Evolutionary conservation across 2,329 filamentous ascomycete species (phyloP).

Genomic region (Botrytis fabae): DNA sequence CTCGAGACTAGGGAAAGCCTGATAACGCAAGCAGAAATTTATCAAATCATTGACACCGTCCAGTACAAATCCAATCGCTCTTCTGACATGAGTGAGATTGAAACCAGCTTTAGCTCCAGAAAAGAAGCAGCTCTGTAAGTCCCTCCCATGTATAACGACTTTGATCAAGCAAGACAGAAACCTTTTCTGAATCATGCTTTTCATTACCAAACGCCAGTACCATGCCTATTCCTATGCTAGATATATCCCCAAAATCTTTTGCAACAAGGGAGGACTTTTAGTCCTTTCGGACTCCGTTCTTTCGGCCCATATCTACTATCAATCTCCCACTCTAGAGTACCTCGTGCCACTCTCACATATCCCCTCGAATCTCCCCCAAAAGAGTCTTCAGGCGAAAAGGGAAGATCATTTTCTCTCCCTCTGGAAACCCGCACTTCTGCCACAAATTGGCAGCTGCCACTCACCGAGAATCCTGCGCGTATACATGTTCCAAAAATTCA

Average conservation of each 20-base stretch:
- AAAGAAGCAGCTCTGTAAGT: background rate
- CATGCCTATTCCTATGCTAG: background rate
- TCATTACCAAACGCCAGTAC: too few species aligned
- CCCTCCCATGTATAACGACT: background rate
- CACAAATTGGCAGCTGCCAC: background rate
- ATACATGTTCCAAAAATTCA: background rate
- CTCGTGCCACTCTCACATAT: background rate
- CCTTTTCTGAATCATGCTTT: background rate
- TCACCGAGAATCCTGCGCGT: background rate
- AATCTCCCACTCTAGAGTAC: fast-evolving
- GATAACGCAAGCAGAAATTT: background rate
- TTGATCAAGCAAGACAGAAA: background rate
- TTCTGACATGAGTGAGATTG: background rate
- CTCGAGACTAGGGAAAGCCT: background rate
- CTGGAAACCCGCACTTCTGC: background rate
- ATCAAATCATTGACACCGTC: background rate
- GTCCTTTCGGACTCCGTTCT: background rate
- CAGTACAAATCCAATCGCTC: background rate
- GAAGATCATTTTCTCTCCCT: background rate
- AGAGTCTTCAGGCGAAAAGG: background rate
- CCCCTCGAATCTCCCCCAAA: background rate
- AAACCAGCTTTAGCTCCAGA: fast-evolving
- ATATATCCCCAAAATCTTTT: background rate
- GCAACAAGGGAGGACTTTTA: background rate
- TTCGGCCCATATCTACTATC: background rate